Evolutionary conservation across 23 red algal genomes (phyloP).

Genomic region (Gracilaria domingensis): DNA sequence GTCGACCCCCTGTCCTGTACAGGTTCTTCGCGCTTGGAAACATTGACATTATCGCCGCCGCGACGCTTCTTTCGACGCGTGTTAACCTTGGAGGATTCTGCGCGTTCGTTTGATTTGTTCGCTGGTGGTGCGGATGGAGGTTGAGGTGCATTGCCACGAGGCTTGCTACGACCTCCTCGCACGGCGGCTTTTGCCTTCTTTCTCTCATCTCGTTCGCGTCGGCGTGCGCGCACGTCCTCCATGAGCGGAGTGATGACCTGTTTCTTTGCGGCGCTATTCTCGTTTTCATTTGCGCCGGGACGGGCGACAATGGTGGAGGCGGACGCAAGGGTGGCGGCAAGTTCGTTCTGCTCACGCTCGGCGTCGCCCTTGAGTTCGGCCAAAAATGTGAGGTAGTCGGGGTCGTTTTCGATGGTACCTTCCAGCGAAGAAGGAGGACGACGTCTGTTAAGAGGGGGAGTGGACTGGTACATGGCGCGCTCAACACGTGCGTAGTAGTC

Average conservation of each 20-base stretch:
- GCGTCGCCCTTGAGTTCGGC: slow-evolving; percentile 42
- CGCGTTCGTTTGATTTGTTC: not conserved
- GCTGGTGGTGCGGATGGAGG: not conserved
- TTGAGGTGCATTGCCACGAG: slow-evolving; percentile 9
- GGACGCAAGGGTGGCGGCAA: slow-evolving; percentile 2
- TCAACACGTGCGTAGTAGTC: slow-evolving; percentile 56
- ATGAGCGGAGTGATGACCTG: slow-evolving; percentile 54
- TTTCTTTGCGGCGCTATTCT: not conserved
- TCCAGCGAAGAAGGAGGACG: slow-evolving; percentile 36
- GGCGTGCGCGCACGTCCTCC: slow-evolving; percentile 61
- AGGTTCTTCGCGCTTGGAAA: slow-evolving; percentile 21
- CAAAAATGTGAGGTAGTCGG: slow-evolving; percentile 52
- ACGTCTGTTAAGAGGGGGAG: slow-evolving; percentile 21
- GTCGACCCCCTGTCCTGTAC: not conserved
- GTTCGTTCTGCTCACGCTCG: slow-evolving; percentile 22
- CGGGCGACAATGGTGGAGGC: not conserved
- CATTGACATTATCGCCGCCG: not conserved
- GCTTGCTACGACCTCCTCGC: slow-evolving; percentile 24
- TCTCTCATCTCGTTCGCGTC: slow-evolving; percentile 58
- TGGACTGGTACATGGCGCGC: slow-evolving; percentile 45
- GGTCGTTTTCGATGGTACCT: slow-evolving; percentile 61
- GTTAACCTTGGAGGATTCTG: not conserved
- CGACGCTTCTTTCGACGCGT: slow-evolving; percentile 43
- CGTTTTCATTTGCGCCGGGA: slow-evolving; percentile 1
- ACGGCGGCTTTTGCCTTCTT: slow-evolving; percentile 47